phyloP scores from a whole-genome alignment of 345 rosid species.

The Balakata baccata region DNA sequence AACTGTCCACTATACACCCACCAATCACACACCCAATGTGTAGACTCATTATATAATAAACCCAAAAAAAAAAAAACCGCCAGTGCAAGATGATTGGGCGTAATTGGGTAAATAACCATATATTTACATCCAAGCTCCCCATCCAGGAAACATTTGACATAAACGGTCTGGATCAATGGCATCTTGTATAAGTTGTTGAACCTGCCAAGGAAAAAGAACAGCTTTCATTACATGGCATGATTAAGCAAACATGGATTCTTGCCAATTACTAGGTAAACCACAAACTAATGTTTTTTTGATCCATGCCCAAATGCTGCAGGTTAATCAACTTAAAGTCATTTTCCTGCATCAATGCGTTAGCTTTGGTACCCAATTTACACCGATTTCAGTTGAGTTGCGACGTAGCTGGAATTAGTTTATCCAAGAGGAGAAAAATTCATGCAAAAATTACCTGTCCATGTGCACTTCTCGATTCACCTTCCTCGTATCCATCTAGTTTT shows the following conservation, averaged over 20 bases:
- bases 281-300: neutral
- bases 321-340: neutral
- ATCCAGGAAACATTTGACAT: slow-evolving; percentile 87
- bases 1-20: neutral
- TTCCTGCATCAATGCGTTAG: neutral
- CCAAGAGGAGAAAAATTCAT: neutral
- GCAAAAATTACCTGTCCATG: slow-evolving; percentile 77
- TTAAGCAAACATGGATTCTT: neutral
- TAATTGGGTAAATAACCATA: neutral
- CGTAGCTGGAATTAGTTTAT: neutral
- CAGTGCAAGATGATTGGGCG: slow-evolving; percentile 13
- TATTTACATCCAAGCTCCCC: slow-evolving; percentile 85
- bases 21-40: neutral
- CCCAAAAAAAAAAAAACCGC: slow-evolving; percentile 8
- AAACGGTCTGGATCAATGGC: slow-evolving; percentile 82
- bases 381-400: neutral
- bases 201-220: slow-evolving; percentile 40
- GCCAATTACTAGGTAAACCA: neutral
- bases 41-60: neutral
- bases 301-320: neutral
- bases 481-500: slow-evolving; percentile 96
- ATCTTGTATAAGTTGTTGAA: slow-evolving; percentile 92
- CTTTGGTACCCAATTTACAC: neutral
- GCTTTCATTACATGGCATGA: neutral
- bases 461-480: slow-evolving; percentile 86